These are phyloP conservation scores for Pseudocercospora crystallina DNA, from an alignment of 2,329 filamentous ascomycete species.

Conservation along the genomic window DNA sequence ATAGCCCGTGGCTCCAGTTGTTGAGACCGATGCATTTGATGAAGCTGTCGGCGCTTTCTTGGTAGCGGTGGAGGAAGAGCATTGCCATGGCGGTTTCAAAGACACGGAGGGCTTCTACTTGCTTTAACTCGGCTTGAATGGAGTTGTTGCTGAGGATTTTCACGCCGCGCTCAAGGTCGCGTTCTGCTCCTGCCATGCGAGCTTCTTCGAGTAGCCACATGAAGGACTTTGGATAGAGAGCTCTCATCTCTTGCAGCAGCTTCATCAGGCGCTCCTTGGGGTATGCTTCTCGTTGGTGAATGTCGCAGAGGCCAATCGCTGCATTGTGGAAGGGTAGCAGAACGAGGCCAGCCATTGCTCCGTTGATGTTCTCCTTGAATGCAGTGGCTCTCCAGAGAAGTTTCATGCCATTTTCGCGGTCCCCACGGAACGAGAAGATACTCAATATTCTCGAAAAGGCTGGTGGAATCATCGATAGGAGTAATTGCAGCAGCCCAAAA, in stretches of 20 bases:
- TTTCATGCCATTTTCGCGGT: constrained; percentile 75
- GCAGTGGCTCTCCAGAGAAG: constrained; percentile 90
- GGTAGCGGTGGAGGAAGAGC: constrained; percentile 78
- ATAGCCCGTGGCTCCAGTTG: constrained; percentile 85
- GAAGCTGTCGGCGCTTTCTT: constrained; percentile 72
- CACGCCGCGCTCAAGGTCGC: constrained; percentile 66
- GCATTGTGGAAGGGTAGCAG: constrained; percentile 87
- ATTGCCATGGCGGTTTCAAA: constrained; percentile 80
- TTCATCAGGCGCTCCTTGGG: constrained; percentile 66
- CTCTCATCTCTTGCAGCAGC: constrained; percentile 72
- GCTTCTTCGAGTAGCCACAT: constrained; percentile 90
- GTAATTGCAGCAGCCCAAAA: constrained; percentile 79
- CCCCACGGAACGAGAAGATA: constrained; percentile 87
- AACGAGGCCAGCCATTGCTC: constrained; percentile 80
- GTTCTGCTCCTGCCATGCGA: constrained; percentile 67
- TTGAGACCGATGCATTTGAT: constrained; percentile 71
- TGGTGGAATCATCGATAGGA: constrained; percentile 91
- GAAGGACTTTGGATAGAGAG: constrained; percentile 74
- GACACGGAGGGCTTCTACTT: constrained; percentile 78
- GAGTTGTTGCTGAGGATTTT: constrained; percentile 48
- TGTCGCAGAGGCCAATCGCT: constrained; percentile 82
- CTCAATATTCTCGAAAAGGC: constrained; percentile 83
- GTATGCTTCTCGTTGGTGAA: constrained; percentile 68
- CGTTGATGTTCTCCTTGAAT: constrained; percentile 79
- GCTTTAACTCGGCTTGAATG: constrained; percentile 69